These are phyloP conservation scores for Pythium grandisporangium DNA, from an alignment of 352 stramenopile genomes.

Conservation along the genomic window DNA sequence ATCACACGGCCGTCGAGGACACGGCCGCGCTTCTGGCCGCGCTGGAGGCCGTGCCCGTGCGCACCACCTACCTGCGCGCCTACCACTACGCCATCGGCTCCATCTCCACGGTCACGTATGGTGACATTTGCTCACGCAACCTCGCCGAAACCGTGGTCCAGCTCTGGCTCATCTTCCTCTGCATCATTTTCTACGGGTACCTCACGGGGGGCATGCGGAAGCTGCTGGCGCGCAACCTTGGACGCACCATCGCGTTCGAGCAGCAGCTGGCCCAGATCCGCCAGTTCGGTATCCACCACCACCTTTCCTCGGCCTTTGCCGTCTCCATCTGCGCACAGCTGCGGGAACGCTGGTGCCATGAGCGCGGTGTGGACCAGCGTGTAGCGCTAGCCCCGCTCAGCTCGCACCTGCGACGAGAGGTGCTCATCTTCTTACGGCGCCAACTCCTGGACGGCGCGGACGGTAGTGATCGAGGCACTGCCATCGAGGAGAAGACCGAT, in stretches of 20 bases:
- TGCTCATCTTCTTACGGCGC: too few relatives aligned
- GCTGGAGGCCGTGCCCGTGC: too few relatives aligned
- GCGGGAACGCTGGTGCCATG: constrained; percentile 48
- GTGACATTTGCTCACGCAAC: constrained; percentile 58
- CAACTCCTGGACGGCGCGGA: too few relatives aligned
- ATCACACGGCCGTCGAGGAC: constrained; percentile 24
- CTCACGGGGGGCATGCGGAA: constrained; percentile 50
- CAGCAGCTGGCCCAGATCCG: constrained; percentile 58
- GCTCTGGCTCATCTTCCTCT: constrained; percentile 45
- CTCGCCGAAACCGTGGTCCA: constrained; percentile 44
- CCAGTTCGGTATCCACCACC: constrained; percentile 44
- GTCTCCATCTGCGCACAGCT: constrained; percentile 68
- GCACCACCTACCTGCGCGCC: constrained; percentile 53
- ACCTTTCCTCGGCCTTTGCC: constrained; percentile 54
- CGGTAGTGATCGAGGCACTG: too few relatives aligned
- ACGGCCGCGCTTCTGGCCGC: too few relatives aligned
- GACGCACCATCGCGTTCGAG: constrained; percentile 61
- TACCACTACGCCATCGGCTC: constrained; percentile 52
- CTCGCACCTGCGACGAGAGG: too few relatives aligned
- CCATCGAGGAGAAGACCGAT: too few relatives aligned
- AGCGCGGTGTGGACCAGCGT: constrained; percentile 40
- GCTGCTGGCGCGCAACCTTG: constrained; percentile 53
- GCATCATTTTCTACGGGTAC: constrained; percentile 66
- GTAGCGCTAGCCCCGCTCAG: constrained; percentile 55
- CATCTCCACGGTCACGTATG: constrained; percentile 65